These are phyloP conservation scores for Sphagnum magellanicum DNA, from an alignment of 228 moss, liverwort and hornwort genomes.

Conservation along the genomic window DNA sequence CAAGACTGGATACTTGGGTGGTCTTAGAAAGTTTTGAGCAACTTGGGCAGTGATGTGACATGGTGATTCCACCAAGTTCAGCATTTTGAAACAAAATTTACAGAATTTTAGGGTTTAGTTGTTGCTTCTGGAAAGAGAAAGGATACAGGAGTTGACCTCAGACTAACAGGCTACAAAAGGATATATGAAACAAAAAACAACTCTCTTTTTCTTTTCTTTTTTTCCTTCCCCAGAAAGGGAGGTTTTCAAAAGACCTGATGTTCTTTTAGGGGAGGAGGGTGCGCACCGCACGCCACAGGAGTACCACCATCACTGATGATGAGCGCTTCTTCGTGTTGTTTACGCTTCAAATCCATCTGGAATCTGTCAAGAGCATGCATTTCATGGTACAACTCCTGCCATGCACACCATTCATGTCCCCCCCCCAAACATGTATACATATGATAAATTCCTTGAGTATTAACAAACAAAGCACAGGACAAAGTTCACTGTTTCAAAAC, in stretches of 20 bases:
- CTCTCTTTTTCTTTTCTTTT: not conserved
- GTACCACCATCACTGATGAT: conserved; percentile 8
- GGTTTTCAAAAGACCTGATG: not conserved
- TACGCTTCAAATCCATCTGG: conserved; percentile 44
- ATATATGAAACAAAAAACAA: not conserved
- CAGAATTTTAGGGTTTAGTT: too few relatives aligned
- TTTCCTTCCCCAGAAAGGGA: not conserved
- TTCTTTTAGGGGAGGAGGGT: not conserved
- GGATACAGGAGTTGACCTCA: too few relatives aligned
- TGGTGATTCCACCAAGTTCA: too few relatives aligned
- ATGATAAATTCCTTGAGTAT: too few relatives aligned
- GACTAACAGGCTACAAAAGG: too few relatives aligned
- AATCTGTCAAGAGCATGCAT: conserved; percentile 47
- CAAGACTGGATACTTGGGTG: too few relatives aligned
- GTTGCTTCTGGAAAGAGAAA: too few relatives aligned
- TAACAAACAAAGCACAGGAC: too few relatives aligned
- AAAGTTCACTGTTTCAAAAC: too few relatives aligned
- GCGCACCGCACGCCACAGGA: conserved; percentile 28
- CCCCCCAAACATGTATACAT: too few relatives aligned
- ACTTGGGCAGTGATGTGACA: not conserved
- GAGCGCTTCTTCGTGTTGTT: conserved; percentile 37
- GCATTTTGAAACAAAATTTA: too few relatives aligned
- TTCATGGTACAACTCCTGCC: conserved; percentile 48
- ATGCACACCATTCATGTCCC: not conserved
- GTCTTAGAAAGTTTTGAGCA: not conserved